Conservation (phyloP, 768 basidiomycete genomes). For the Hypholoma sublateritium region DNA sequence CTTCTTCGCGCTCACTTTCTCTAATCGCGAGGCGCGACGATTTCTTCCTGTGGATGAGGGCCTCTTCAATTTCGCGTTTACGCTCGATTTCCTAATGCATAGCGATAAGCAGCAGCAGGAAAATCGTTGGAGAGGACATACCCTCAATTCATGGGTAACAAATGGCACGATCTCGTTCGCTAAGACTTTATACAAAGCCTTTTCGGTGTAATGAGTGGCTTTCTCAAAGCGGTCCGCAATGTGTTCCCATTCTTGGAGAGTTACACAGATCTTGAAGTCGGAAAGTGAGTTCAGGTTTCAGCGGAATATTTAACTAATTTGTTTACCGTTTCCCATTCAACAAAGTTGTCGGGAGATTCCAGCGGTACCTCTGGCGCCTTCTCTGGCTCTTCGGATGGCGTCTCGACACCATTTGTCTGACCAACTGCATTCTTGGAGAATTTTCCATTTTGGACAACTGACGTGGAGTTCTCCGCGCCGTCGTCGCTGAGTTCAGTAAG, state of each 20-base stretch:
- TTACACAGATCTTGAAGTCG: constrained; percentile 68
- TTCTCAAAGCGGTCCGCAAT: constrained; percentile 74
- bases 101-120: neutral
- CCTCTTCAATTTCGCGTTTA: constrained; percentile 66
- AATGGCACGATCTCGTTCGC: constrained; percentile 65
- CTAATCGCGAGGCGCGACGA: constrained; percentile 85
- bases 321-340: constrained; percentile 92
- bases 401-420: neutral
- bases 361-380: constrained; percentile 14
- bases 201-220: constrained; percentile 79
- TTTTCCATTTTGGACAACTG: neutral
- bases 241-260: constrained; percentile 82
- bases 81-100: constrained; percentile 56
- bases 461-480: constrained; percentile 11
- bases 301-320: neutral
- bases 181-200: constrained; percentile 70
- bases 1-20: constrained; percentile 79
- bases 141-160: constrained; percentile 69
- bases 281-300: neutral
- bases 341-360: constrained; percentile 49
- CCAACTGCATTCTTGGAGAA: neutral
- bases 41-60: constrained; percentile 82
- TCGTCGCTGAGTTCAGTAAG: constrained; percentile 73
- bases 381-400: constrained; percentile 7
- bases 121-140: constrained; percentile 27